Conservation (phyloP, 2,329 filamentous ascomycete species). For the Scopulariopsis brevicaulis region DNA sequence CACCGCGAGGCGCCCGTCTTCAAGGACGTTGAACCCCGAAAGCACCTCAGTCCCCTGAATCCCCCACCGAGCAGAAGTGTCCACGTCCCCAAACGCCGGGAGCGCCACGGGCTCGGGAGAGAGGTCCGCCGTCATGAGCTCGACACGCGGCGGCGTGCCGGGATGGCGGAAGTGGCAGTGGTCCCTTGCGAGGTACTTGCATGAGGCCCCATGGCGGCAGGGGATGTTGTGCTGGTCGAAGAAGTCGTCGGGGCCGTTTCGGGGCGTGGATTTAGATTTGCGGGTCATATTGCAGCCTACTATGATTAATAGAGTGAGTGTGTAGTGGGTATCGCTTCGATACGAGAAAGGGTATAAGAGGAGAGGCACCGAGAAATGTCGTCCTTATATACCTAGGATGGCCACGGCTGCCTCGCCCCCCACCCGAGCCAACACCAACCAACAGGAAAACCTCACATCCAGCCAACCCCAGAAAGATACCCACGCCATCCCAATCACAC, state of each 20-base stretch:
- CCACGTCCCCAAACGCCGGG: neutral
- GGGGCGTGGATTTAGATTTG: too few relatives aligned
- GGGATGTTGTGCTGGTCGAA: neutral
- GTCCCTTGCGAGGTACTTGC: neutral
- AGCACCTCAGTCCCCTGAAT: neutral
- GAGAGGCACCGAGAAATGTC: too few relatives aligned
- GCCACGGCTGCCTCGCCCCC: too few relatives aligned
- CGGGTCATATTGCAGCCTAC: too few relatives aligned
- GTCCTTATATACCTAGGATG: too few relatives aligned
- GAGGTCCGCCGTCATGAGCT: neutral
- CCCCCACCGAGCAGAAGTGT: neutral
- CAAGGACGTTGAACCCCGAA: constrained; percentile 1
- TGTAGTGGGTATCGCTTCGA: too few relatives aligned
- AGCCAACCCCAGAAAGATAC: too few relatives aligned
- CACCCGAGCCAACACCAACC: too few relatives aligned
- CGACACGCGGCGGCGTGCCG: neutral
- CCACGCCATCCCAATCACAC: too few relatives aligned
- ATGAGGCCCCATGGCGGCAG: neutral
- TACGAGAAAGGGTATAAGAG: too few relatives aligned
- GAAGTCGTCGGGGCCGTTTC: neutral
- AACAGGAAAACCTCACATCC: too few relatives aligned
- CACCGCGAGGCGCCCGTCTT: neutral
- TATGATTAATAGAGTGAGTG: too few relatives aligned
- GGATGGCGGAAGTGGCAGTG: neutral
- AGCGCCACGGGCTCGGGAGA: neutral